Base-by-base conservation (phyloP, 768 basidiomycete species). In the Grammothele lineata region DNA sequence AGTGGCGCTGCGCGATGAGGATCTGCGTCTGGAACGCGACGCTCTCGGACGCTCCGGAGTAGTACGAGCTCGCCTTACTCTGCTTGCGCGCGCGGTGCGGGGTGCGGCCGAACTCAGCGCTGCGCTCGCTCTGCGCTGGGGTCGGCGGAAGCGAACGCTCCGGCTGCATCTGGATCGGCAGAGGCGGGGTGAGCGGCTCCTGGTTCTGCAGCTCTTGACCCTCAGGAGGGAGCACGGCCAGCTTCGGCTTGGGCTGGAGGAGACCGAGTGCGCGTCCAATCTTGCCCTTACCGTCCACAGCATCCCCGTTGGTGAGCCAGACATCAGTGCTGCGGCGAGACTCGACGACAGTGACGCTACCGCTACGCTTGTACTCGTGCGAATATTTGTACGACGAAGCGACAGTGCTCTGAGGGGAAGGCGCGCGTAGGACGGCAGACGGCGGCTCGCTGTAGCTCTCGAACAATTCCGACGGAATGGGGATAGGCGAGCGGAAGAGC, bases 1-100 rank as follows among this genome's bases (percentile, higher is more conserved):
- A 86, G 61, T 87, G 85, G 37, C 80, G 70, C 59, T 87, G 81
- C 0, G 85, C 85, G 43, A 84, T 66, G 83, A 87, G 84, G 57
- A 87, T 81, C 48, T 68, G 69, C 24, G 78, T 77, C 5, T 74
- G 73, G 52, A 72, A 74, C 0, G 67, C 74, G 32, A 77, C 48
- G 36, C 71, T 72, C 26, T 80, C 81, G 35, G 81, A 78, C 3
- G 56, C 68, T 15, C 66, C 71, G 15, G 80, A 80, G 45, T 71
- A 60, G 52, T 74, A 74, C 10, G 82, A 80, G 48, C 78, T 81
- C 4, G 71, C 67, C 57, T 75, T 77, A 2, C 83, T 82, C 11
- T 78, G 72, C 48, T 76, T 61, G 25, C 64, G 53, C 10, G 48
- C 45, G 14, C 51, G 53, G 3, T 43, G 35, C 25, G 46, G 57